Base-by-base conservation (phyloP, 352 stramenopile species). In the Phytophthora pistaciae region DNA sequence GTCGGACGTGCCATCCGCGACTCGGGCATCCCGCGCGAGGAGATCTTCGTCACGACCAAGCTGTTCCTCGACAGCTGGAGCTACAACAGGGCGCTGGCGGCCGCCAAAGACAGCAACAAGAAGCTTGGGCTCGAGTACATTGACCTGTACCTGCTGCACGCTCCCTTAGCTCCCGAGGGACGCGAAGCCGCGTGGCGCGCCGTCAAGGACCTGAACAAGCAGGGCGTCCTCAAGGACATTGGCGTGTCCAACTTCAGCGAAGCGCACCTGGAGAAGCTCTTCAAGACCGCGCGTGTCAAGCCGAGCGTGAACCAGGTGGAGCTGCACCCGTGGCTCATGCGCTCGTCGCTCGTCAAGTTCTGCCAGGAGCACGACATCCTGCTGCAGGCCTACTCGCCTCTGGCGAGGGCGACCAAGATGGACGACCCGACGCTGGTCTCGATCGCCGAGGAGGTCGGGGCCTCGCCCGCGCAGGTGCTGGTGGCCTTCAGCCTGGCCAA, bases 1-100 rank as follows among this genome's bases (percentile, higher is more conserved):
- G 93, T 98, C 8, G 94, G 94, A 13, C 68, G 74, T 14, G 94
- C 78, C 1, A 68, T 93, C 27, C 66, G 59, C 18, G 91, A 97
- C 58, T 91, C 89, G 0, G 84, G 91, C 4, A 71, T 97, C 0
- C 74, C 78, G 10, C 83, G 90, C n/a, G 71, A 88, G 2, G 69
- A 96, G 27, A 78, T 98, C 56, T 97, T 96, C 58, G 75, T 98
- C 11, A 97, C 90, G 5, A 95, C 79, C 61, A 98, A 98, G 71
- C 64, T 96, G 20, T 85, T 83, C 49, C 38, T 82, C 5, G 42
- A 59, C 1, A 72, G 79, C 53, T 95, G 89, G 77, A 83, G 79
- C 21, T 96, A 94, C 67, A 74, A 95, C 13, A 91, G 84, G 60
- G 83, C 85, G 1, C 62, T 94, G n/a, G 70, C 65, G 7, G 75